Percentiles rank a stretch among this genome's conserved stretches.
Conservation (phyloP, 2,329 filamentous ascomycete genomes). For the Graphiopsis chlorocephala region DNA sequence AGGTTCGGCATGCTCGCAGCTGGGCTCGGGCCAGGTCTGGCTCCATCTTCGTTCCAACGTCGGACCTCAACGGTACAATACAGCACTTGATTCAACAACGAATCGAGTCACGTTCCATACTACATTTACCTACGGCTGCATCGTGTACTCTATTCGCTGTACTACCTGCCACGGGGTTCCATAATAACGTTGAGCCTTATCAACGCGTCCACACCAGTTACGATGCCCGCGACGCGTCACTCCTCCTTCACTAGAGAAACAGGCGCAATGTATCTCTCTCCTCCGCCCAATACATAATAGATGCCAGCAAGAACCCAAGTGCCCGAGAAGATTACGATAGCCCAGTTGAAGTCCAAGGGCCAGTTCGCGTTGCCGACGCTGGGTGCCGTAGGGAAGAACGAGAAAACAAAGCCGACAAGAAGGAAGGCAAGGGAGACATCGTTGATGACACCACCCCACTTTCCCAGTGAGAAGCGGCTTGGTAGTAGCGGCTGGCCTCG, state of each 20-base stretch:
- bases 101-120: neutral
- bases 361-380: constrained; percentile 22
- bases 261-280: constrained; percentile 29
- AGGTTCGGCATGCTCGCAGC: neutral
- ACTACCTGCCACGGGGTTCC: neutral
- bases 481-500: constrained; percentile 32
- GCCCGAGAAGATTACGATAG: constrained; percentile 32
- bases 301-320: constrained; percentile 23
- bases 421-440: constrained; percentile 33
- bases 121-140: neutral
- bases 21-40: neutral
- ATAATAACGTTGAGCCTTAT: neutral
- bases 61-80: neutral
- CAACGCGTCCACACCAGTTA: neutral
- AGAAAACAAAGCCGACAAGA: constrained; percentile 32
- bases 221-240: constrained; percentile 10
- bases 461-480: constrained; percentile 33
- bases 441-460: constrained; percentile 32
- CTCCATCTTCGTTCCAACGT: neutral
- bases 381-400: constrained; percentile 33
- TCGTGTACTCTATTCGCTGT: neutral
- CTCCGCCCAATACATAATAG: constrained; percentile 29
- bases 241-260: constrained; percentile 32
- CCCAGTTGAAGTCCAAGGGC: constrained; percentile 33
- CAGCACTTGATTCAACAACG: neutral